Evolutionary conservation across 2,329 filamentous ascomycete species (phyloP), one percentile per base, ranked within the genome.

Genomic region (Bipolaris gigantea): DNA sequence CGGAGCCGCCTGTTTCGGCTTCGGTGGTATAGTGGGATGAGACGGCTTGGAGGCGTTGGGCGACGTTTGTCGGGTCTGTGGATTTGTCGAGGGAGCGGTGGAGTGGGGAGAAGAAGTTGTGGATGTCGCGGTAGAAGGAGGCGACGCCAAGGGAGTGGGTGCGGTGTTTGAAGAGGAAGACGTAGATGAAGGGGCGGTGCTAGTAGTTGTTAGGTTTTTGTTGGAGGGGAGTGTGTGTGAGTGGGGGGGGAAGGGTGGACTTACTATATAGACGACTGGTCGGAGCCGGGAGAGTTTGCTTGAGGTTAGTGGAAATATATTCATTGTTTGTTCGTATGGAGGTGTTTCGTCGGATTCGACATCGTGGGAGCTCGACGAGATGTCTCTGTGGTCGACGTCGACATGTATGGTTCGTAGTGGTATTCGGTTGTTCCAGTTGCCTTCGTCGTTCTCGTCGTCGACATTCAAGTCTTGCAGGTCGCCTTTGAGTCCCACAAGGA

Each of bases 171-270:
- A 93, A 93, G 4, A 94, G 77, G 56, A 94, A 87, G 1, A 87
- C 83, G 70, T 89, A 92, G 43, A 93, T 83, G 73, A 93, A 93
- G 0, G 90, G 90, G 21, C 82, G 83, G 70, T 86, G 78, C 72
- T 75, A 30, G 5, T 4, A n/a, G 5, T 25, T 25, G 38, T 40
- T 40, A 40, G 38, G 7, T n/a, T 2, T 7, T 40, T 25, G 6
- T 15, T 4, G 2, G 19, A 15, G 5, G 23, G 6, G 25, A 23
- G 13, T n/a, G n/a, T n/a, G n/a, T n/a, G n/a, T n/a, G n/a, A n/a
- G n/a, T n/a, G n/a, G 13, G 15, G 11, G n/a, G 5, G 7, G 4
- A 19, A 3, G 3, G n/a, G 3, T 18, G 23, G 6, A 42, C 73
- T 49, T 63, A 76, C 85, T 41, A 87, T 83, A 67, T 92, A 92